phyloP scores from a whole-genome alignment of 1,284 basidiomycete genomes.

The Leccinum fallax region DNA sequence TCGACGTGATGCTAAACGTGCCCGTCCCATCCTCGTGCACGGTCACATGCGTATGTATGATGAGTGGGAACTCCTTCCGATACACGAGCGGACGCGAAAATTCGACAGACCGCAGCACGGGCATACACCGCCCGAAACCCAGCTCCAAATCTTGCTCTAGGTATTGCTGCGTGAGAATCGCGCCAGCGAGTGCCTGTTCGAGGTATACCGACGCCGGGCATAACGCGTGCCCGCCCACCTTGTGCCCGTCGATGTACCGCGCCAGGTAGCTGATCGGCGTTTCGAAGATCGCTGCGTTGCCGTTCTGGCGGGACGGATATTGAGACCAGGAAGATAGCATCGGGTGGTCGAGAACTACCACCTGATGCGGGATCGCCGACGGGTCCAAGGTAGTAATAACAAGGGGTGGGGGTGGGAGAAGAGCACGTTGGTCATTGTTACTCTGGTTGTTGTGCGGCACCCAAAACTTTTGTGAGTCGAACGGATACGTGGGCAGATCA shows the following conservation, averaged over 20 bases:
- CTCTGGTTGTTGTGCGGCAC: constrained; percentile 46
- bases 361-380: background rate
- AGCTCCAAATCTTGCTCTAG: constrained; percentile 27
- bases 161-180: background rate
- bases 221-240: constrained; percentile 56
- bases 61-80: constrained; percentile 33
- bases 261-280: constrained; percentile 50
- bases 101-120: constrained; percentile 45
- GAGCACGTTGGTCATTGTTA: background rate
- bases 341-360: constrained; percentile 33
- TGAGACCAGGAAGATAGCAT: constrained; percentile 50
- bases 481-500: constrained; percentile 65
- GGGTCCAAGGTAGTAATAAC: background rate
- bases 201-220: constrained; percentile 73
- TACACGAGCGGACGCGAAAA: constrained; percentile 62
- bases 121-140: constrained; percentile 35
- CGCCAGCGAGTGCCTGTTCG: constrained; percentile 46
- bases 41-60: constrained; percentile 45
- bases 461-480: constrained; percentile 59
- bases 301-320: constrained; percentile 43
- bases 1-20: constrained; percentile 50
- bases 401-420: background rate
- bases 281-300: constrained; percentile 51
- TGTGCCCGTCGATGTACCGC: constrained; percentile 56
- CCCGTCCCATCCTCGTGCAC: constrained; percentile 42